Percentiles rank a stretch among this genome's conserved stretches.
Conservation (phyloP, 441 rosid species). For the Mallotus repandus region DNA sequence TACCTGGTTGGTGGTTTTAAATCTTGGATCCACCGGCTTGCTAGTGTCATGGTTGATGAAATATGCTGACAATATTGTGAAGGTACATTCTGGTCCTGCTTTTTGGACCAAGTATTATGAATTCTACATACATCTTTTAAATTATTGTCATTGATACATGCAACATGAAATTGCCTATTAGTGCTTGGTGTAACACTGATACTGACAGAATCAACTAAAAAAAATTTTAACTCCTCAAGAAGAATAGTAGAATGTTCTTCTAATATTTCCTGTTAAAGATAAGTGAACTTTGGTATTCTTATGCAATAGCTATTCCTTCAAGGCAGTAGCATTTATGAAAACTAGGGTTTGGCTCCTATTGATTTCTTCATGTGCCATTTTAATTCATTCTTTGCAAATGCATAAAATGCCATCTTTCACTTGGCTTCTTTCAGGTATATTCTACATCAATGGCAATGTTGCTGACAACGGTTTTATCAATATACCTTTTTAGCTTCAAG, state of each 20-base stretch:
- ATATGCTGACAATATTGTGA: slow-evolving; percentile 83
- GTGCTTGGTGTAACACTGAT: background rate
- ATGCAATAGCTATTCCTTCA: no score
- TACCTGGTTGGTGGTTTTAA: slow-evolving; percentile 88
- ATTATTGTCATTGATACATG: background rate
- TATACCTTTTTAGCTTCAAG: slow-evolving; percentile 61
- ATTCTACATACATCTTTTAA: background rate
- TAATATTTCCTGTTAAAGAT: no score
- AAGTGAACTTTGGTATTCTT: no score
- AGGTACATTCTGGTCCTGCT: slow-evolving; percentile 39
- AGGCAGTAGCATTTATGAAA: no score
- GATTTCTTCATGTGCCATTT: background rate
- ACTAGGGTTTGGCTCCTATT: background rate
- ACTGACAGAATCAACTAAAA: background rate
- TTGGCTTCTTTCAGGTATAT: slow-evolving; percentile 50
- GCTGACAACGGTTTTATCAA: slow-evolving; percentile 66
- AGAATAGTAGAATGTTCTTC: background rate
- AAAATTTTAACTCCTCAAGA: background rate
- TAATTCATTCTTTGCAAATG: background rate
- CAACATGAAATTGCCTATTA: background rate
- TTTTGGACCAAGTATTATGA: background rate
- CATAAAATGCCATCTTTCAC: background rate
- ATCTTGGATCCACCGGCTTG: slow-evolving; percentile 79
- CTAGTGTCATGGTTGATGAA: slow-evolving; percentile 88
- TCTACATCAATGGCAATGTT: slow-evolving; percentile 93